These are phyloP conservation scores for Hyphodiscus hymeniophilus DNA, from an alignment of 495 filamentous ascomycete genomes.

Conservation along the genomic window DNA sequence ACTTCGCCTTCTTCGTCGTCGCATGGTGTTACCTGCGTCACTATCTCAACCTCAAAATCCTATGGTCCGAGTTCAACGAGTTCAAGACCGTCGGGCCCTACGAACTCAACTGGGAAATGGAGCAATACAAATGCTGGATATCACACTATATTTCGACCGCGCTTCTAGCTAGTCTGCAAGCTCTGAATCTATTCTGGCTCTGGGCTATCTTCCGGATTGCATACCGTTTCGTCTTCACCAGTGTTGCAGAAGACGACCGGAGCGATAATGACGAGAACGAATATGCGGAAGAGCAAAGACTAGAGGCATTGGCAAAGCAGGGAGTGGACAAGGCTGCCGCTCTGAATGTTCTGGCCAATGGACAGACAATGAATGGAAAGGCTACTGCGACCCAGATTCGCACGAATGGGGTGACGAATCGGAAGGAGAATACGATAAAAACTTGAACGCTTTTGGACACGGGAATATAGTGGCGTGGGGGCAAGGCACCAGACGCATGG, in stretches of 20 bases:
- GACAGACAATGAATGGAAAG: constrained; percentile 10
- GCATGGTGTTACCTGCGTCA: constrained; percentile 93
- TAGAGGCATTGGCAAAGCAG: constrained; percentile 12
- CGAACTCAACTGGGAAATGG: constrained; percentile 74
- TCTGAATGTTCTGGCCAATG: constrained; percentile 14
- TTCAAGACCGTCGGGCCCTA: constrained; percentile 86
- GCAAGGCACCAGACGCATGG: background rate
- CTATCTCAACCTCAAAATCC: constrained; percentile 80
- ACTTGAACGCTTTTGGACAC: constrained; percentile 4
- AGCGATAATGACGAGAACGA: constrained; percentile 43
- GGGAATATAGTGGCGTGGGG: constrained; percentile 10
- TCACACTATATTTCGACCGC: constrained; percentile 64
- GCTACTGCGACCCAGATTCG: constrained; percentile 10
- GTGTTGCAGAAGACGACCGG: constrained; percentile 43
- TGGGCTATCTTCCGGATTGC: constrained; percentile 73
- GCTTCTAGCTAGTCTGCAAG: constrained; percentile 66
- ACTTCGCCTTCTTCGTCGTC: constrained; percentile 74
- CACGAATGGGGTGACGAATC: constrained; percentile 15
- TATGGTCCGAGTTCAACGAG: constrained; percentile 77
- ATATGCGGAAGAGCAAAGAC: constrained; percentile 23
- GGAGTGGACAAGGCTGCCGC: constrained; percentile 1
- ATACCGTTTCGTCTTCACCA: constrained; percentile 41
- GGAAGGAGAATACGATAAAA: constrained; percentile 14
- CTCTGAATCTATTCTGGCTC: constrained; percentile 82
- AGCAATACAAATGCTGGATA: constrained; percentile 76